These are phyloP conservation scores for Pachysandra terminalis DNA, from an alignment of 164 flowering plant genomes.

Conservation along the genomic window DNA sequence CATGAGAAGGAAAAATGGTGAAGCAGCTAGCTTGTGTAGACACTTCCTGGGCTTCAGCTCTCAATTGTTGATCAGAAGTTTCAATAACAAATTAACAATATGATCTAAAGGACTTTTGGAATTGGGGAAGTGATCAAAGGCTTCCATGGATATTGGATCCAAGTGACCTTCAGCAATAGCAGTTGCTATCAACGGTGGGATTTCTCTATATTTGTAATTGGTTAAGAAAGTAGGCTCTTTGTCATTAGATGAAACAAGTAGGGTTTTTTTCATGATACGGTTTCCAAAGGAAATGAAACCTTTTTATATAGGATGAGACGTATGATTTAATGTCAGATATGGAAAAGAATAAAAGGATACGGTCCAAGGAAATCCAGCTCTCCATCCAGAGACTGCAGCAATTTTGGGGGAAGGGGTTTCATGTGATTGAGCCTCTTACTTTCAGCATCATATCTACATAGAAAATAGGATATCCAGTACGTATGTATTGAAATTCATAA, in stretches of 20 bases:
- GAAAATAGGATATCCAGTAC: neutral
- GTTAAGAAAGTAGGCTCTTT: slow-evolving; percentile 18
- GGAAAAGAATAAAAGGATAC: slow-evolving; percentile 52
- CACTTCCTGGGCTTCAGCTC: slow-evolving; percentile 12
- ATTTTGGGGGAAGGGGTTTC: slow-evolving; percentile 47
- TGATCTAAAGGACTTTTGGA: slow-evolving; percentile 12
- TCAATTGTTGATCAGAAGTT: slow-evolving; percentile 7
- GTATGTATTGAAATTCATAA: neutral
- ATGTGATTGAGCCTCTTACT: slow-evolving; percentile 47
- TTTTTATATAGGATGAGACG: too few species aligned
- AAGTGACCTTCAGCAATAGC: slow-evolving; percentile 73
- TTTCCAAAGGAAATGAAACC: too few species aligned
- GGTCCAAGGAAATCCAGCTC: slow-evolving; percentile 79
- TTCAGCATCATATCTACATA: slow-evolving; percentile 54
- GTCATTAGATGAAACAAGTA: too few species aligned
- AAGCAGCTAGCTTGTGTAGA: slow-evolving; percentile 39
- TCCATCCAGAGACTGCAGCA: slow-evolving; percentile 41
- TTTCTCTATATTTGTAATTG: slow-evolving; percentile 37
- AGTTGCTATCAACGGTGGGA: slow-evolving; percentile 56
- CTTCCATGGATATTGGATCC: slow-evolving; percentile 68
- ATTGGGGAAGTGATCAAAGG: slow-evolving; percentile 40
- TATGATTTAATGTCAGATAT: too few species aligned
- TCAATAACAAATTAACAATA: slow-evolving; percentile 3
- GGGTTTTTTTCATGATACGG: too few species aligned
- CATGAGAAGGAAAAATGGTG: slow-evolving; percentile 27